Base-by-base conservation (phyloP, 208 protist species). In the Blechomonas ayalai region DNA sequence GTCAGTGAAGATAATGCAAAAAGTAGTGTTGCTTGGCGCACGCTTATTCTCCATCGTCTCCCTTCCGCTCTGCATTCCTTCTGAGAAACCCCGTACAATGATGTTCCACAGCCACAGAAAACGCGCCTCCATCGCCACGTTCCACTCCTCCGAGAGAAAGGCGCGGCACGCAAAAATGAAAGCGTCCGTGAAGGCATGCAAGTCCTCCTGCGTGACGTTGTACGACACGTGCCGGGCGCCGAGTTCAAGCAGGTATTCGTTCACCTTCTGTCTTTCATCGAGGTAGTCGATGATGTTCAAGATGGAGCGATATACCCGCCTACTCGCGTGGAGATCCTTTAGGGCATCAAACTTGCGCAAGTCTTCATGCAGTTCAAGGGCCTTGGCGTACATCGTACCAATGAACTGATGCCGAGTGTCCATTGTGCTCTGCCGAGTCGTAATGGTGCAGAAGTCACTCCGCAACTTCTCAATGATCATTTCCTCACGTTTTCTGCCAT, bases 1-100 rank as follows among this genome's bases (percentile, higher is more conserved):
- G 52, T 92, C 79, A 0, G 82, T 92, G 42, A 88, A 89, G 18
- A 91, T 24, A 0, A 91, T 33, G 10, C 69, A 78, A 26, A 85
- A 82, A 15, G 32, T 41, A 19, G 43, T 71, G 42, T 64, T 57
- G 28, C 47, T 77, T 7, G 67, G 65, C 2, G 63, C 67, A 16
- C 61, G 62, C 29, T 67, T 44, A 49, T 72, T 71, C 35, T 61
- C 59, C 10, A 70, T 48, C 12, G 42, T 78, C 35, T 72, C 59
- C 26, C 67, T 61, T 37, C 57, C 61, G n/a, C 62, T 52, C 33
- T 48, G 42, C 60, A 81, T 72, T 19, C 80, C 80, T 4, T 58
- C 25, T 15, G 57, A 57, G 12, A 89, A 59, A 29, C 66, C 66
- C 9, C 67, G 51, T 6, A 78, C 35, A 54, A 85, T 75, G 41